Conservation (phyloP, 495 filamentous ascomycete genomes). For the Trichoderma virens region DNA sequence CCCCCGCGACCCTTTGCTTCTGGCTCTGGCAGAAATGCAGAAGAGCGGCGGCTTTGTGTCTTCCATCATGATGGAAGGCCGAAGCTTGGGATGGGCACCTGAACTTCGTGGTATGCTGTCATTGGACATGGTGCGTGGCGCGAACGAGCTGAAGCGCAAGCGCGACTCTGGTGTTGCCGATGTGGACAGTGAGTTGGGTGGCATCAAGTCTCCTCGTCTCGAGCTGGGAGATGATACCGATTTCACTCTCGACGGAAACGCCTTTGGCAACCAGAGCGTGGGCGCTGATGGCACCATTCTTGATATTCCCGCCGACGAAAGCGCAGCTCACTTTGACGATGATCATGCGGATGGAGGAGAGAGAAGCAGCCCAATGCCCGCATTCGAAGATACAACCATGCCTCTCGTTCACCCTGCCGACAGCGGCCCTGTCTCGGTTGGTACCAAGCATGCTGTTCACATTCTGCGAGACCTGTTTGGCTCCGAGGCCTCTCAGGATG, state of each 20-base stretch:
- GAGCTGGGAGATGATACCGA: constrained; percentile 61
- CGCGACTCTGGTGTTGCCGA: constrained; percentile 82
- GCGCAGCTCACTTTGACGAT: constrained; percentile 38
- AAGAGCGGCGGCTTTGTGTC: constrained; percentile 82
- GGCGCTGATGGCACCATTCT: constrained; percentile 48
- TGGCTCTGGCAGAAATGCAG: constrained; percentile 85
- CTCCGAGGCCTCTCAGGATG: constrained; percentile 47
- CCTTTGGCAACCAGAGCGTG: constrained; percentile 43
- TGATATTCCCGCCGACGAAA: constrained; percentile 60
- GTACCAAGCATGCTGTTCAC: constrained; percentile 93
- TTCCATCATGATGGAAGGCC: constrained; percentile 66
- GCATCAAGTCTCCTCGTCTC: constrained; percentile 57
- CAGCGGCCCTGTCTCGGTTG: constrained; percentile 73
- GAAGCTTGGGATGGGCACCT: constrained; percentile 75
- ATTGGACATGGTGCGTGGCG: constrained; percentile 65
- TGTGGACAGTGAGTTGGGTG: constrained; percentile 54
- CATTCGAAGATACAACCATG: constrained; percentile 68
- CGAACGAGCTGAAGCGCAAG: constrained; percentile 86
- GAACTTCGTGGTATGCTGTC: constrained; percentile 82
- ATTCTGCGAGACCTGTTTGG: constrained; percentile 85
- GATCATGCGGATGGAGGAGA: constrained; percentile 41
- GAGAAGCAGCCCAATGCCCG: constrained; percentile 33
- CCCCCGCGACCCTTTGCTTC: constrained; percentile 73
- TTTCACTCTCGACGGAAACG: constrained; percentile 35
- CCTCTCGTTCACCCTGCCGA: constrained; percentile 71